Conservation (phyloP, 1,139 yeast genomes). For the Debaryomyces sp. region DNA sequence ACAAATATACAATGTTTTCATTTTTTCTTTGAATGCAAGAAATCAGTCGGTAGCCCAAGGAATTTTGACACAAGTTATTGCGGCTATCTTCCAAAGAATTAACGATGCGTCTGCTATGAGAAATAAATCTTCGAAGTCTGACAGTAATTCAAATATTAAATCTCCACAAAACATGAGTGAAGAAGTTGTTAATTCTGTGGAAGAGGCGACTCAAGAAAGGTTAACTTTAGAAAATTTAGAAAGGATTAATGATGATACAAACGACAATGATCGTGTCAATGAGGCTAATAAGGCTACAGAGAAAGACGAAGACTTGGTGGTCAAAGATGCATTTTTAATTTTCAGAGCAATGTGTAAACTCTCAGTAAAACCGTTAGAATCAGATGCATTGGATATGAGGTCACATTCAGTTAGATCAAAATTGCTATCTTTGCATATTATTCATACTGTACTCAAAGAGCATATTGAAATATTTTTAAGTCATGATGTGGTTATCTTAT, state of each 20-base stretch:
- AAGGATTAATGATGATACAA: slow-evolving; percentile 51
- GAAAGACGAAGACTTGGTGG: slow-evolving; percentile 62
- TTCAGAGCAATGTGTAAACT: slow-evolving; percentile 94
- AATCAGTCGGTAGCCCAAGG: slow-evolving; percentile 97
- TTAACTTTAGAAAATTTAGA: slow-evolving; percentile 64
- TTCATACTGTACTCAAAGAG: slow-evolving; percentile 82
- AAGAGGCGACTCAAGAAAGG: slow-evolving; percentile 28
- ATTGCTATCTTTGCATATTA: slow-evolving; percentile 80
- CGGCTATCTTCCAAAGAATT: slow-evolving; percentile 81
- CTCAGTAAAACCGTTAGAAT: slow-evolving; percentile 77
- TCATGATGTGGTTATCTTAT: slow-evolving; percentile 59
- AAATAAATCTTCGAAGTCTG: slow-evolving; percentile 18
- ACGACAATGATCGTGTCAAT: slow-evolving; percentile 54
- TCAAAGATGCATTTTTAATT: slow-evolving; percentile 92
- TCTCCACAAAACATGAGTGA: slow-evolving; percentile 21
- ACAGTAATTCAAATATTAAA: slow-evolving; percentile 24
- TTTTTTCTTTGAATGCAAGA: slow-evolving; percentile 75
- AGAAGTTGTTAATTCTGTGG: slow-evolving; percentile 21
- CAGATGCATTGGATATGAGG: slow-evolving; percentile 77
- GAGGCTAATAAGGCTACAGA: slow-evolving; percentile 50
- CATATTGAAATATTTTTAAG: slow-evolving; percentile 84
- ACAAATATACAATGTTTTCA: slow-evolving; percentile 89
- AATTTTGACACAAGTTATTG: slow-evolving; percentile 86
- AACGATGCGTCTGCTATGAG: slow-evolving; percentile 29
- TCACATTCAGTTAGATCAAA: slow-evolving; percentile 93